Evolutionary conservation across 1,284 basidiomycete genomes (phyloP).

Genomic region (Ceratobasidium papillatum): DNA sequence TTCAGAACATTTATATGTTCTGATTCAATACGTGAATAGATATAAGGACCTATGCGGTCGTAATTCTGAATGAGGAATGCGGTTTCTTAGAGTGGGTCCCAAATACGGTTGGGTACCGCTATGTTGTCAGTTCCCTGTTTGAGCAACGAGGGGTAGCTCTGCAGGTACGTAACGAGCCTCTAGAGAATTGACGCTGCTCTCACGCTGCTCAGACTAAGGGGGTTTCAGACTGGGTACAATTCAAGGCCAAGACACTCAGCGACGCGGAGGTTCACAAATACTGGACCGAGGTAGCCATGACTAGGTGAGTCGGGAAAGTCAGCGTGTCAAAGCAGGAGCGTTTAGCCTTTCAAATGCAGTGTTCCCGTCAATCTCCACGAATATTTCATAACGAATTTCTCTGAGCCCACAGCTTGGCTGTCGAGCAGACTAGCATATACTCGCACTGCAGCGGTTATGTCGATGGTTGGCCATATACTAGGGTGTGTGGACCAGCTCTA

Average conservation of each 20-base stretch:
- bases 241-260: constrained; percentile 17
- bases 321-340: constrained; percentile 54
- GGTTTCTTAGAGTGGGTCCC: constrained; percentile 99
- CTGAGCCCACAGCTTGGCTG: constrained; percentile 96
- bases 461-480: constrained; percentile 97
- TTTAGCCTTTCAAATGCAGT: constrained; percentile 59
- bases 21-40: constrained; percentile 61
- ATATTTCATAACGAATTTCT: constrained; percentile 97
- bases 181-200: background rate
- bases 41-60: constrained; percentile 95
- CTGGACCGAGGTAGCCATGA: constrained; percentile 55
- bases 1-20: background rate
- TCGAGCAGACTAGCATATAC: constrained; percentile 86
- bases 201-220: constrained; percentile 11
- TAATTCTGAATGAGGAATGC: constrained; percentile 96
- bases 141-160: constrained; percentile 64
- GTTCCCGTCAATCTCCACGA: constrained; percentile 73
- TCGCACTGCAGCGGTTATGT: constrained; percentile 96
- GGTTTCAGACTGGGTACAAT: constrained; percentile 39
- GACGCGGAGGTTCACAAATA: constrained; percentile 33
- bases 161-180: constrained; percentile 64
- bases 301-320: constrained; percentile 55
- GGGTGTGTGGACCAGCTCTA: constrained; percentile 67
- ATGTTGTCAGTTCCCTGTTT: constrained; percentile 81
- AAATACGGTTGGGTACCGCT: constrained; percentile 87